Evolutionary conservation across 805 yeast genomes (phyloP).

Genomic region (Starmera pachycereana): DNA sequence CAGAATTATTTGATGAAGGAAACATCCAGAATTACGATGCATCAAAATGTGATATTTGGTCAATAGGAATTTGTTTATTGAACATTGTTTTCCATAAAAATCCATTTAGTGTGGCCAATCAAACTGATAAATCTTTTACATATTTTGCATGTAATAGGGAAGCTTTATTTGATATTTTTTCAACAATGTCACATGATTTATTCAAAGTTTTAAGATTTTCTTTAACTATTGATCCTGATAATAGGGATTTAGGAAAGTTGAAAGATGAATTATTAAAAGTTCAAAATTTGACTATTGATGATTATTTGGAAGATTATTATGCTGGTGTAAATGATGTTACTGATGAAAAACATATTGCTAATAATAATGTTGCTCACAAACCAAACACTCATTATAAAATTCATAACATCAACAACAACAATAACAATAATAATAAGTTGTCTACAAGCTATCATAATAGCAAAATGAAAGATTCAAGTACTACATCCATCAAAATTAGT

Average conservation of each 20-base stretch:
- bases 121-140: constrained; percentile 70
- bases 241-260: constrained; percentile 59
- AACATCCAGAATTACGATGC: constrained; percentile 58
- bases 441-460: constrained; percentile 1
- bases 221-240: constrained; percentile 77
- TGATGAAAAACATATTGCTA: constrained; percentile 14
- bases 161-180: constrained; percentile 83
- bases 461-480: constrained; percentile 2
- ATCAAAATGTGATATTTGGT: constrained; percentile 80
- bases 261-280: constrained; percentile 49
- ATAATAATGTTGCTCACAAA: constrained; percentile 2
- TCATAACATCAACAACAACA: constrained; percentile 1
- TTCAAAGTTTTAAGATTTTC: constrained; percentile 74
- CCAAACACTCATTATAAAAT: constrained; percentile 2
- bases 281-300: constrained; percentile 74
- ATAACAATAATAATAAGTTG: constrained; percentile 6
- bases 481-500: constrained; percentile 19
- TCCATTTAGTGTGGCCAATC: constrained; percentile 76
- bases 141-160: constrained; percentile 85
- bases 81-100: constrained; percentile 82
- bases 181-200: constrained; percentile 77
- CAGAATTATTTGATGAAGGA: constrained; percentile 65
- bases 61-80: constrained; percentile 72
- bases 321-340: constrained; percentile 21
- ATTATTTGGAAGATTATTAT: constrained; percentile 43